phyloP scores from a whole-genome alignment of 495 filamentous ascomycete species.

The Podospora bellae-mahoneyi region DNA sequence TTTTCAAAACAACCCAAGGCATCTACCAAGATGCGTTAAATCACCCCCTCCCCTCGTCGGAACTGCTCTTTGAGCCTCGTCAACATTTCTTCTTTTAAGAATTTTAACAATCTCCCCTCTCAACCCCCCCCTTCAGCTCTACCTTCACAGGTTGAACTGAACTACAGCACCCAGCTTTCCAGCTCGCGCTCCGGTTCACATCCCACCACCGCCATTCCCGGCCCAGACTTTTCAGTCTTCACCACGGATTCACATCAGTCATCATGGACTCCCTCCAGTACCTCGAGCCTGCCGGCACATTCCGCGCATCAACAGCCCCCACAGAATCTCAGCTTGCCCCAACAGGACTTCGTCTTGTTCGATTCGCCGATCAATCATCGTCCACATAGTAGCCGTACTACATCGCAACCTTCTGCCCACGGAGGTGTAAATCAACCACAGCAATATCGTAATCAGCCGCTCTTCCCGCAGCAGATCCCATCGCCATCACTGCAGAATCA shows the following conservation, averaged over 20 bases:
- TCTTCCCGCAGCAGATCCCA: constrained; percentile 32
- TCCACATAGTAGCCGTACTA: constrained; percentile 47
- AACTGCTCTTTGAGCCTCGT: constrained; percentile 24
- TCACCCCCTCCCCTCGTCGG: constrained; percentile 25
- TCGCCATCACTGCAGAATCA: constrained; percentile 50
- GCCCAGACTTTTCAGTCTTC: constrained; percentile 54
- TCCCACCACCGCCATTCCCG: constrained; percentile 49
- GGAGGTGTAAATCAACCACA: constrained; percentile 42
- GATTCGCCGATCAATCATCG: constrained; percentile 44
- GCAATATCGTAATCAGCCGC: constrained; percentile 37
- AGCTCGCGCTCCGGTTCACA: constrained; percentile 49
- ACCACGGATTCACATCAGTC: constrained; percentile 57
- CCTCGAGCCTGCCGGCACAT: constrained; percentile 56
- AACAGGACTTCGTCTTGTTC: constrained; percentile 58
- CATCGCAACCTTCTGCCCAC: constrained; percentile 38
- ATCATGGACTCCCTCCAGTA: constrained; percentile 60
- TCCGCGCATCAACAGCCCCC: constrained; percentile 48
- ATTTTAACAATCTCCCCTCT: constrained; percentile 42
- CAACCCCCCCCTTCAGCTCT: constrained; percentile 45
- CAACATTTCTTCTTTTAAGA: constrained; percentile 49
- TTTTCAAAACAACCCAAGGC: constrained; percentile 24
- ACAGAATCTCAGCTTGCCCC: constrained; percentile 42
- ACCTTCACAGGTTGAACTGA: constrained; percentile 55
- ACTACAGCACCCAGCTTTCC: constrained; percentile 47
- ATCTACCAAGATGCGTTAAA: constrained; percentile 42